Evolutionary conservation across 1,139 yeast genomes (phyloP).

Genomic region (Yamadazyma diddensiae): DNA sequence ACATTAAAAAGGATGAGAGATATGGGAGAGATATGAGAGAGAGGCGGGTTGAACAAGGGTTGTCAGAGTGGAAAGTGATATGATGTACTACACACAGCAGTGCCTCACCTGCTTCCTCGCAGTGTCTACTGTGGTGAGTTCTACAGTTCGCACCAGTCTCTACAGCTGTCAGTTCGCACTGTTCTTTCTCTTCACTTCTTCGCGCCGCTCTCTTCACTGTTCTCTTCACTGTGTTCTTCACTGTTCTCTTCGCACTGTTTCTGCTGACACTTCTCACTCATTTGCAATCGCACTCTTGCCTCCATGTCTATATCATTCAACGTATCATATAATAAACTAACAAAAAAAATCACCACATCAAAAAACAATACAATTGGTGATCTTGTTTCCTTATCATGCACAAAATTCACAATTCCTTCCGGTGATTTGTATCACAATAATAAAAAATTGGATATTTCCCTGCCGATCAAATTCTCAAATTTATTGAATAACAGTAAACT

Average conservation of each 20-base stretch:
- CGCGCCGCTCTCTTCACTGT: background rate
- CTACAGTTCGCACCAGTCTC: too few species aligned
- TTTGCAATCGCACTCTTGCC: background rate
- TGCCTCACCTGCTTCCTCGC: too few species aligned
- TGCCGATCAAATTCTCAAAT: conserved; percentile 33
- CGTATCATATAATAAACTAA: conserved; percentile 18
- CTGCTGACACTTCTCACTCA: too few species aligned
- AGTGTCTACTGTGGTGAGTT: too few species aligned
- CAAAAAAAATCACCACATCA: conserved; percentile 25
- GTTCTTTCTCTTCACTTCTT: too few species aligned
- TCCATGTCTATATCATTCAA: conserved; percentile 20
- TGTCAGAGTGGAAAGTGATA: too few species aligned
- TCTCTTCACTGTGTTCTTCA: background rate
- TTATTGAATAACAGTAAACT: conserved; percentile 33
- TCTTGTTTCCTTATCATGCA: conserved; percentile 22
- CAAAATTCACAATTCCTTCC: conserved; percentile 20
- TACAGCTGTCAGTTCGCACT: too few species aligned
- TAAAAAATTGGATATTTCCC: conserved; percentile 30
- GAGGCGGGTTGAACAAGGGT: too few species aligned
- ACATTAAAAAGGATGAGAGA: too few species aligned
- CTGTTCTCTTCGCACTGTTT: background rate
- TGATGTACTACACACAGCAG: too few species aligned
- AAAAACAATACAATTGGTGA: conserved; percentile 28
- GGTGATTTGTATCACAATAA: conserved; percentile 29
- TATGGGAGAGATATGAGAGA: too few species aligned